Evolutionary conservation across 257 asterid species (phyloP), one percentile per base, ranked within the genome.

Genomic region (Coffea eugenioides): DNA sequence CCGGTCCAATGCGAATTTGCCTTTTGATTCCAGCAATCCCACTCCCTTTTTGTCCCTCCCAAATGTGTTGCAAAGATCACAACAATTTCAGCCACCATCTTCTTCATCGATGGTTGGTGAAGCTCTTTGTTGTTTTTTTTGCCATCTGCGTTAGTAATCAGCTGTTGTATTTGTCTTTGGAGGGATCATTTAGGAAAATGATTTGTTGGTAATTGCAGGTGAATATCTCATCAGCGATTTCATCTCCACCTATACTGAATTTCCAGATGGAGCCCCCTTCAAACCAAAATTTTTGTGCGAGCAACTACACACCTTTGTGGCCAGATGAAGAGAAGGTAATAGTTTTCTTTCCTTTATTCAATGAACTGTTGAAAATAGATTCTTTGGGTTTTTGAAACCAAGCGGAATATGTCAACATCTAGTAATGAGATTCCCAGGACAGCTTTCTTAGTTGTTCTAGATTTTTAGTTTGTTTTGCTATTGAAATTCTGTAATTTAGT

Each of bases 211-310:
- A 66, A 62, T 80, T 88, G 84, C 89, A 91, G 92, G 89, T 88
- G 90, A 91, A 80, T 83, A 66, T 88, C 80, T 87, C 90, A 77
- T 71, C 93, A 11, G 90, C 89, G 73, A 91, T 90, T 78, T 86
- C 91, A 71, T 79, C 91, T 78, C 71, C 95, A n/a, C 82, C 97
- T 69, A 82, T 83, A 39, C 41, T 73, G 51, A 86, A 82, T 84
- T 84, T 80, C 76, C 97, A 83, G 83, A 88, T 85, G 89, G 99
- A 95, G 99, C 98, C 93, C 99, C 98, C 98, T 95, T 95, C 98
- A 91, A 95, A 89, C 97, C 99, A 93, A 95, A 95, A 84, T 82
- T 84, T 81, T 69, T 88, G 80, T 36, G 82, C 80, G 52, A 83
- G 77, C 87, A 88, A 77, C 76, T 88, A 88, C 69, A 65, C 84